Evolutionary conservation across 75 land plant species (phyloP), one percentile per base, ranked within the genome.

Genomic region (Pinus albicaulis): DNA sequence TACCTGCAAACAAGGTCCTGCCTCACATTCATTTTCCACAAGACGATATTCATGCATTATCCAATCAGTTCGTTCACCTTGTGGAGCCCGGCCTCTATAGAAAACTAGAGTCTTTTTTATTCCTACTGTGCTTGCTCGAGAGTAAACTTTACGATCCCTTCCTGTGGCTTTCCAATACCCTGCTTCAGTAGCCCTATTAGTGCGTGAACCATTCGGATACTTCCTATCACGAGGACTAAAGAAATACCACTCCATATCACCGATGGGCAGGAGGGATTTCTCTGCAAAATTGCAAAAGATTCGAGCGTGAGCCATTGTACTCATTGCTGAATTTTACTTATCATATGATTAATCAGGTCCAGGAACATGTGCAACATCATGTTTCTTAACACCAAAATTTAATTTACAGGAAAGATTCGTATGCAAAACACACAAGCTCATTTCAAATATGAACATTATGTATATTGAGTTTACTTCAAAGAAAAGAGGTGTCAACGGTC

Each of bases 121-220:
- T 64, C 76, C 77, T 24, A 75, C 24, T 24, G 23, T 19, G 4
- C 8, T 23, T 20, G 70, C 25, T 12, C 24, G 71, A 68, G 36
- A 58, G 77, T 10, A 7, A 20, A 76, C 14, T 15, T 8, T 44
- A 16, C 15, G 10, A 7, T 72, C 41, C 52, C 26, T 60, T 17
- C 76, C 41, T 3, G 76, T 76, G 38, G 22, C n/a, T 22, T 34
- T 72, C 77, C 77, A 76, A 38, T 76, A 76, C 24, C 77, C 77
- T 4, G 74, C 48, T 31, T 60, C 24, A 6, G 77, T 68, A 16
- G 77, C 48, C 77, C 76, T 60, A 20, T 73, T 34, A 57, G 48
- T n/a, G 16, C n/a, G 23, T 68, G 73, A 64, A 7, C 77, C 77
- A 63, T 26, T 76, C 4, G 38, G 48, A 22, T 76, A 34, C 73